Evolutionary conservation across 208 protist species (phyloP), one percentile per base, ranked within the genome.

Genomic region (Trypanosoma caninum): DNA sequence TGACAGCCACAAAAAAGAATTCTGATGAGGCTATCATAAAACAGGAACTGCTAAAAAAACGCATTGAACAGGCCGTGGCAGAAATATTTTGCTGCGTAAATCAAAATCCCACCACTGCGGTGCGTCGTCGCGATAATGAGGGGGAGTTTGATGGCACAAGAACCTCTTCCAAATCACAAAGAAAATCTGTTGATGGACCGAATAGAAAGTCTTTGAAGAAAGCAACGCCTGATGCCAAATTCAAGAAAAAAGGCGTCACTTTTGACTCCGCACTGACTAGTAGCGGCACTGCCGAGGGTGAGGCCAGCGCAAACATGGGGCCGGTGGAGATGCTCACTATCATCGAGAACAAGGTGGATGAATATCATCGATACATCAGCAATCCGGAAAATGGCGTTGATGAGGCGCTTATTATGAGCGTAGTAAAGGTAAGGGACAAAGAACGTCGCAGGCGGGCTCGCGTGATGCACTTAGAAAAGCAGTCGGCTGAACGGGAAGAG

Each of bases 331-430:
- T 97, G 85, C 83, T 97, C 25, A 95, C 89, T 11, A 88, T 94
- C 34, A 91, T 97, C 56, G 92, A 97, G 56, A 94, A 84, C 57
- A 96, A 96, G 59, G 61, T 97, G 22, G 89, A 97, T 62, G 86
- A 93, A 74, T 88, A 87, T 47, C 83, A 88, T 62, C 88, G 80
- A 31, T 89, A 83, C 68, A 86, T 92, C 22, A 74, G 27, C 23
- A 72, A 91, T 51, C 67, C 78, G 9, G 56, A 72, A 58, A 84
- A 89, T 59, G 77, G 76, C 14, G 73, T 92, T 30, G 85, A 91
- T n/a, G 58, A 80, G 18, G 34, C 76, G 4, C 65, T 94, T 18
- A 83, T 94, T 42, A 68, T 79, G 63, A 56, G 70, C 14, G 76
- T 93, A 18, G 84, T 93, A 65, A 97, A 94, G 72, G 66, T 75